Conservation (phyloP, 345 rosid species). For the Eutrema yunnanense region DNA sequence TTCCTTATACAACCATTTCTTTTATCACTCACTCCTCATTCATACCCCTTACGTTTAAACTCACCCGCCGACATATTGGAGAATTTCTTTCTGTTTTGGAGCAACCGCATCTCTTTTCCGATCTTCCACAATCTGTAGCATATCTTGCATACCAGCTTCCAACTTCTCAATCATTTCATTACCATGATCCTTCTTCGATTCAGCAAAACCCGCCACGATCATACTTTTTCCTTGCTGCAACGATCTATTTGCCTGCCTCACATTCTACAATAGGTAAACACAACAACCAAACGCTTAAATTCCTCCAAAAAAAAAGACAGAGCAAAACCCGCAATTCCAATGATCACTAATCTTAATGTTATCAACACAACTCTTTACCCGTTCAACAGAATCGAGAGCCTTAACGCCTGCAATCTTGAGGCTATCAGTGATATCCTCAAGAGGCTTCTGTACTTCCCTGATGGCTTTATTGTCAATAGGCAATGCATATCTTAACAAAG, state of each 20-base stretch:
- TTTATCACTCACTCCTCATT: background rate
- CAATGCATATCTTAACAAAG: constrained; percentile 76
- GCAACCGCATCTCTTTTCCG: constrained; percentile 90
- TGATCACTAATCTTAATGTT: background rate
- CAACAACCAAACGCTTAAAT: background rate
- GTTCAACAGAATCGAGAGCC: constrained; percentile 89
- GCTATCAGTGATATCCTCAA: constrained; percentile 88
- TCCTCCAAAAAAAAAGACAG: background rate
- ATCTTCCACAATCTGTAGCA: constrained; percentile 76
- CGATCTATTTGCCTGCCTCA: constrained; percentile 72
- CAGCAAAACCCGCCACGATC: constrained; percentile 75
- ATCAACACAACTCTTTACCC: constrained; percentile 40
- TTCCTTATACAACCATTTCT: background rate
- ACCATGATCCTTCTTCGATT: constrained; percentile 84
- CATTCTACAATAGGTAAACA: constrained; percentile 46
- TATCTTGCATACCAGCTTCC: constrained; percentile 82
- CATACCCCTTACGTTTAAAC: constrained; percentile 15
- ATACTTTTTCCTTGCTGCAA: constrained; percentile 70
- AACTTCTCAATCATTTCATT: constrained; percentile 67
- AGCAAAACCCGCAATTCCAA: background rate
- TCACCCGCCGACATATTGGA: constrained; percentile 83
- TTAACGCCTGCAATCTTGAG: constrained; percentile 82
- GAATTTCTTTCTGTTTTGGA: constrained; percentile 86
- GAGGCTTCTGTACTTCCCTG: constrained; percentile 93
- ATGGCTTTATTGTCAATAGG: constrained; percentile 87